phyloP scores from a whole-genome alignment of 2,329 filamentous ascomycete species.

The Penicillium sp. region DNA sequence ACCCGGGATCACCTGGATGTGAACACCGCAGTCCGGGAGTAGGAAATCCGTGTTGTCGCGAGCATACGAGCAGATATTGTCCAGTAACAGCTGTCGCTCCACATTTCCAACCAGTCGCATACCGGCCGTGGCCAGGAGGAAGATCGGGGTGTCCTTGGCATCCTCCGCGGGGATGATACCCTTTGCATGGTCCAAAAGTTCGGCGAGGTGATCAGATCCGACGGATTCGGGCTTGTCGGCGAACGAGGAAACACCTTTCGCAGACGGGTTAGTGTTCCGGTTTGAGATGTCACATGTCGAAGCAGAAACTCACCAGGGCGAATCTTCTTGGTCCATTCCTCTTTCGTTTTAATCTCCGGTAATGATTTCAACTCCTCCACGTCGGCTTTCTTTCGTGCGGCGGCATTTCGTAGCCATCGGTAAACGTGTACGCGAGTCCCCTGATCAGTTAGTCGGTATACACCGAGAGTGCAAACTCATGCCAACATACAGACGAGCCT shows the following conservation, averaged over 20 bases:
- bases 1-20: conserved; percentile 92
- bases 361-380: conserved; percentile 65
- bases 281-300: background rate
- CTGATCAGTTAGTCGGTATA: conserved; percentile 29
- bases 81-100: conserved; percentile 72
- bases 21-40: conserved; percentile 83
- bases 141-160: conserved; percentile 83
- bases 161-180: conserved; percentile 74
- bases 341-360: conserved; percentile 79
- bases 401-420: conserved; percentile 79
- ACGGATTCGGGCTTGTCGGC: conserved; percentile 73
- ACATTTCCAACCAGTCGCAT: conserved; percentile 79
- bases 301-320: conserved; percentile 64
- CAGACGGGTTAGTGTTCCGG: conserved; percentile 7
- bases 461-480: background rate
- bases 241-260: conserved; percentile 78
- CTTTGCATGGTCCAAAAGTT: conserved; percentile 79
- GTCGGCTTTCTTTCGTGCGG: conserved; percentile 63
- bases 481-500: conserved; percentile 72
- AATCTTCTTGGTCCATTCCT: conserved; percentile 90
- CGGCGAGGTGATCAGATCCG: conserved; percentile 77
- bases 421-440: conserved; percentile 95
- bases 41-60: conserved; percentile 75
- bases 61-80: conserved; percentile 80
- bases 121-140: conserved; percentile 91